A percentile compares a stretch with the other conserved stretches of the same genome.
Evolutionary conservation across 1,139 yeast species (phyloP).

Genomic region (Yamadazyma sp.): DNA sequence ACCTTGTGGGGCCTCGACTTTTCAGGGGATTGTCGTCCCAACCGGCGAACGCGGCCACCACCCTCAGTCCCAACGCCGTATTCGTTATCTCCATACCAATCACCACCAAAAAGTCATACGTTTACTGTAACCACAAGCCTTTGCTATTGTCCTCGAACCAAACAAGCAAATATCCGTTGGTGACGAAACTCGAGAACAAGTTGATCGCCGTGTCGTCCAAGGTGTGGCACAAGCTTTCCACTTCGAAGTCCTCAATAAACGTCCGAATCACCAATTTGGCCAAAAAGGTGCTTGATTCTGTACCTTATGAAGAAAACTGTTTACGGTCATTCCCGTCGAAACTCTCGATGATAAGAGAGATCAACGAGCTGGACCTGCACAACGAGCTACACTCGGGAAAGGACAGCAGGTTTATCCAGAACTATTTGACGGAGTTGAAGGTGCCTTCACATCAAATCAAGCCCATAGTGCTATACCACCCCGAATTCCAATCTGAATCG

Average conservation of each 20-base stretch:
- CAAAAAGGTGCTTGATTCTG: constrained; percentile 36
- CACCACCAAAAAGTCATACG: constrained; percentile 53
- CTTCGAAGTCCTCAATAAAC: constrained; percentile 40
- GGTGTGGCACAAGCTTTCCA: constrained; percentile 47
- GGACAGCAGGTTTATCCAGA: constrained; percentile 25
- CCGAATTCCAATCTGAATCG: constrained; percentile 35
- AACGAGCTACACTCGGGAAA: not conserved
- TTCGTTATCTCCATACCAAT: constrained; percentile 62
- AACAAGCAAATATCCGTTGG: constrained; percentile 28
- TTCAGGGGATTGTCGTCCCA: not conserved
- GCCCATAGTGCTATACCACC: constrained; percentile 46
- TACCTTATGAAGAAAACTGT: constrained; percentile 55
- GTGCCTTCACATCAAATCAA: constrained; percentile 34
- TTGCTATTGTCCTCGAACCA: constrained; percentile 27
- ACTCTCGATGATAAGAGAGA: constrained; percentile 47
- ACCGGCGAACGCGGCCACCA: not conserved
- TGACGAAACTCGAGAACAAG: constrained; percentile 40
- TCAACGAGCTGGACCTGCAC: constrained; percentile 21
- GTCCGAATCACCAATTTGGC: constrained; percentile 36
- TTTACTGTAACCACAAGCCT: constrained; percentile 60
- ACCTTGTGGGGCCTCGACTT: no score
- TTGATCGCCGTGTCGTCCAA: constrained; percentile 36
- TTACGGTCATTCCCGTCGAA: constrained; percentile 53
- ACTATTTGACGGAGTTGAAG: constrained; percentile 29
- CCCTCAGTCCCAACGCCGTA: constrained; percentile 27